phyloP scores from a whole-genome alignment of 192 early-diverging fungal genomes.

The Backusella circina region DNA sequence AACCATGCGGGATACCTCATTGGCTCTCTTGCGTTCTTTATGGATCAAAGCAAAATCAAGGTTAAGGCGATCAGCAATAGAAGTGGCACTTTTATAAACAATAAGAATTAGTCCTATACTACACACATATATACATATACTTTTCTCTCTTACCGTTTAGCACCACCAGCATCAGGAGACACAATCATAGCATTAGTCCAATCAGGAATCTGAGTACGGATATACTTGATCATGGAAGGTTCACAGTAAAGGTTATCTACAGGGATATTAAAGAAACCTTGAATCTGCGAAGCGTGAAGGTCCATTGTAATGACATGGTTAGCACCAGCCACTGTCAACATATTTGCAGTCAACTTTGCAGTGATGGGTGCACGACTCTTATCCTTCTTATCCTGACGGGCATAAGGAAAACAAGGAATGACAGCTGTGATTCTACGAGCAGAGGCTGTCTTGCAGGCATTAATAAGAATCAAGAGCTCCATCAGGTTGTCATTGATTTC shows the following conservation, averaged over 20 bases:
- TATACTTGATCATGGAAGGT: slow-evolving; percentile 86
- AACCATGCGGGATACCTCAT: slow-evolving; percentile 89
- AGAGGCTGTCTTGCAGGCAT: slow-evolving; percentile 87
- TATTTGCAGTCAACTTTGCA: slow-evolving; percentile 94
- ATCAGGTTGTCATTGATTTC: slow-evolving; percentile 89
- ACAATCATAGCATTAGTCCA: slow-evolving; percentile 78
- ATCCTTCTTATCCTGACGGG: slow-evolving; percentile 98
- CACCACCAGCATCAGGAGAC: slow-evolving; percentile 93
- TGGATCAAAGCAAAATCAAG: slow-evolving; percentile 97
- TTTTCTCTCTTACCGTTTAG: slow-evolving; percentile 70
- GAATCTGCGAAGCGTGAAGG: slow-evolving; percentile 90
- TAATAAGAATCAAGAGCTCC: slow-evolving; percentile 98
- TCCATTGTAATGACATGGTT: slow-evolving; percentile 99
- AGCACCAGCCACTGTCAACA: slow-evolving; percentile 90
- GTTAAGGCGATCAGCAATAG: slow-evolving; percentile 89
- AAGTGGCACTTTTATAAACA: slow-evolving; percentile 70
- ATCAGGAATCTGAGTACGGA: slow-evolving; percentile 70
- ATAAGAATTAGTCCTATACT: neutral
- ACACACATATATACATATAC: neutral
- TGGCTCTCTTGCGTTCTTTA: slow-evolving; percentile 91
- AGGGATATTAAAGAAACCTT: slow-evolving; percentile 94
- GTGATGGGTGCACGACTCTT: slow-evolving; percentile 95
- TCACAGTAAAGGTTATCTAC: slow-evolving; percentile 94
- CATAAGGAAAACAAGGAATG: slow-evolving; percentile 97
- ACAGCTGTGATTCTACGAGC: slow-evolving; percentile 94